These are phyloP conservation scores for Phalaenopsis aphrodite DNA, from an alignment of 106 monocot genomes.

Conservation along the genomic window DNA sequence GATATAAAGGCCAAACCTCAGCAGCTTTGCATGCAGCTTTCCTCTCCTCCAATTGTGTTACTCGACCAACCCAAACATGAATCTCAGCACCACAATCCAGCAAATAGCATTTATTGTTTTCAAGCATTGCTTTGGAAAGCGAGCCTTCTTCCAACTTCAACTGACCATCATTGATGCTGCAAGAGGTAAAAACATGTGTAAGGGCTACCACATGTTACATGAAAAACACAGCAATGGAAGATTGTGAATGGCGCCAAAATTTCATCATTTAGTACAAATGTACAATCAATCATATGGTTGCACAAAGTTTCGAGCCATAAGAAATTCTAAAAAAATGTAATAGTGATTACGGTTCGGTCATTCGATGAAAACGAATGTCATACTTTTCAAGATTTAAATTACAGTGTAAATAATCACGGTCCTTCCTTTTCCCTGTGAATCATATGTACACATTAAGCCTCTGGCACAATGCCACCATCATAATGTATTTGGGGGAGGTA, in stretches of 20 bases:
- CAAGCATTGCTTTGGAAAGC: slow-evolving; percentile 60
- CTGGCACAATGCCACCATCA: too few relatives aligned
- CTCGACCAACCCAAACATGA: slow-evolving; percentile 94
- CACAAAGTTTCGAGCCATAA: neutral
- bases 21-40: slow-evolving; percentile 63
- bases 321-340: too few relatives aligned
- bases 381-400: too few relatives aligned
- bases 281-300: neutral
- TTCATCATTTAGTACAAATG: neutral
- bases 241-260: neutral
- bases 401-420: too few relatives aligned
- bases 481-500: too few relatives aligned
- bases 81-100: slow-evolving; percentile 86
- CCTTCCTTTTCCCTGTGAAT: too few relatives aligned
- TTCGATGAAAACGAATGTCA: too few relatives aligned
- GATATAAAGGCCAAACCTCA: slow-evolving; percentile 39
- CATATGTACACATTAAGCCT: too few relatives aligned
- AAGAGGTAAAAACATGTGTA: slow-evolving; percentile 7
- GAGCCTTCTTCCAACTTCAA: slow-evolving; percentile 55
- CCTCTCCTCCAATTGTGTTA: slow-evolving; percentile 82
- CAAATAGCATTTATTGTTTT: slow-evolving; percentile 88
- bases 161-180: slow-evolving; percentile 60
- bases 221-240: neutral
- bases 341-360: too few relatives aligned
- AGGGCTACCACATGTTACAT: neutral